Conservation (phyloP, 768 basidiomycete genomes). For the Agaricus blazei region DNA sequence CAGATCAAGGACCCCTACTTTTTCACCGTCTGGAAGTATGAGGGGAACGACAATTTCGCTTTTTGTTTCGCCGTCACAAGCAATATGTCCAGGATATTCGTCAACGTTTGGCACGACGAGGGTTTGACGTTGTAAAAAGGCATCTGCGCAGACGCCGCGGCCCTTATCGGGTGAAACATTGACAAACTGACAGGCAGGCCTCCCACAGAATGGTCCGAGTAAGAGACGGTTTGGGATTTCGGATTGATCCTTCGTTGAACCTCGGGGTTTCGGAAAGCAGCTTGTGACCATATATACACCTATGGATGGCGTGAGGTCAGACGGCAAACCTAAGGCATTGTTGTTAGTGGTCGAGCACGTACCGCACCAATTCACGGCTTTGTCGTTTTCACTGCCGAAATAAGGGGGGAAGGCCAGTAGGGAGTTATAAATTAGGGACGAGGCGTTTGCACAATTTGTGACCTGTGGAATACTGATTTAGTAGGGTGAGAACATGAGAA, state of each 20-base stretch:
- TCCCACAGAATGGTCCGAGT: constrained; percentile 85
- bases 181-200: constrained; percentile 88
- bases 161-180: constrained; percentile 44
- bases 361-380: constrained; percentile 94
- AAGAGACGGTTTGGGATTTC: constrained; percentile 37
- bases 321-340: background rate
- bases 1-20: constrained; percentile 72
- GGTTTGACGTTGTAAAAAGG: constrained; percentile 52
- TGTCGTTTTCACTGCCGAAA: constrained; percentile 57
- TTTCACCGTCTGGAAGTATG: constrained; percentile 29
- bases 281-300: constrained; percentile 80
- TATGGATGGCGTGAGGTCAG: constrained; percentile 22
- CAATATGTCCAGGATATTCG: constrained; percentile 86
- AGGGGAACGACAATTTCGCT: constrained; percentile 90
- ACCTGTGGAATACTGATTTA: constrained; percentile 39
- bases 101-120: constrained; percentile 77
- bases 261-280: constrained; percentile 50
- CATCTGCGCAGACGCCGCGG: constrained; percentile 85
- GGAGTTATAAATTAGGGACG: constrained; percentile 75
- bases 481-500: background rate
- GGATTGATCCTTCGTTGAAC: constrained; percentile 13
- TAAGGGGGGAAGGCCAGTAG: constrained; percentile 60
- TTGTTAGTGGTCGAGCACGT: constrained; percentile 24
- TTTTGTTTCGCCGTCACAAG: constrained; percentile 87
- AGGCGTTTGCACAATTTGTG: constrained; percentile 82